Evolutionary conservation across 2,329 filamentous ascomycete genomes (phyloP).

Genomic region (Phialophora expanda): DNA sequence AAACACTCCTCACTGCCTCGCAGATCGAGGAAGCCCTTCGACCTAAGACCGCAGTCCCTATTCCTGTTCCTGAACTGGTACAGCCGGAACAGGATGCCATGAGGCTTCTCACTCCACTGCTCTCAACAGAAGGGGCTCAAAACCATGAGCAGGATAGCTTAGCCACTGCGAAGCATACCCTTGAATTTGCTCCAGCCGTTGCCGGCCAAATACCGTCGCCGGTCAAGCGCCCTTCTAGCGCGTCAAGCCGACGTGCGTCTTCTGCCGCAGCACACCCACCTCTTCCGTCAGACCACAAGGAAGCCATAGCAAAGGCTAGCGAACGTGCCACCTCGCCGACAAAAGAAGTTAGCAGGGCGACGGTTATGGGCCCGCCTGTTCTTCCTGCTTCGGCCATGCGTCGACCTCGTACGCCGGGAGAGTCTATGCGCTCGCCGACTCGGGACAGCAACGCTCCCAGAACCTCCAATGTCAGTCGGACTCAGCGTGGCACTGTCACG

Average conservation of each 20-base stretch:
- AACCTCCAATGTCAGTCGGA: constrained; percentile 38
- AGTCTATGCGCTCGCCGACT: constrained; percentile 53
- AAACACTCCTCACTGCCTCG: constrained; percentile 81
- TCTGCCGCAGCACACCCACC: constrained; percentile 63
- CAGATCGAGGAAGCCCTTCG: constrained; percentile 76
- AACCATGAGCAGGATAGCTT: neutral
- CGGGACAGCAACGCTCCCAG: constrained; percentile 66
- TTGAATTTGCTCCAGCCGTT: neutral
- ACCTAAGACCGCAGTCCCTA: constrained; percentile 41
- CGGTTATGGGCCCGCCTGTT: constrained; percentile 80
- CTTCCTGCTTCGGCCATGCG: constrained; percentile 78
- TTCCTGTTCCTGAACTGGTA: constrained; percentile 45
- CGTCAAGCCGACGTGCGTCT: constrained; percentile 67
- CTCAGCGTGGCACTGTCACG: constrained; percentile 42
- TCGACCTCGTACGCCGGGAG: constrained; percentile 67
- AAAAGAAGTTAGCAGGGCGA: constrained; percentile 22
- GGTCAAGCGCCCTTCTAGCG: constrained; percentile 70
- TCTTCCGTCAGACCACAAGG: constrained; percentile 79
- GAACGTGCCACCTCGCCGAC: constrained; percentile 59
- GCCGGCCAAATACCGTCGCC: constrained; percentile 40
- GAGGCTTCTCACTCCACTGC: constrained; percentile 32
- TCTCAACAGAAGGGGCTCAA: constrained; percentile 16
- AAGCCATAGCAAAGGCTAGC: constrained; percentile 79
- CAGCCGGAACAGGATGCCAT: constrained; percentile 39
- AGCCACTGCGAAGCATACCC: constrained; percentile 3